Base-by-base conservation (phyloP, 208 protist species). In the Trypanosoma mega region DNA sequence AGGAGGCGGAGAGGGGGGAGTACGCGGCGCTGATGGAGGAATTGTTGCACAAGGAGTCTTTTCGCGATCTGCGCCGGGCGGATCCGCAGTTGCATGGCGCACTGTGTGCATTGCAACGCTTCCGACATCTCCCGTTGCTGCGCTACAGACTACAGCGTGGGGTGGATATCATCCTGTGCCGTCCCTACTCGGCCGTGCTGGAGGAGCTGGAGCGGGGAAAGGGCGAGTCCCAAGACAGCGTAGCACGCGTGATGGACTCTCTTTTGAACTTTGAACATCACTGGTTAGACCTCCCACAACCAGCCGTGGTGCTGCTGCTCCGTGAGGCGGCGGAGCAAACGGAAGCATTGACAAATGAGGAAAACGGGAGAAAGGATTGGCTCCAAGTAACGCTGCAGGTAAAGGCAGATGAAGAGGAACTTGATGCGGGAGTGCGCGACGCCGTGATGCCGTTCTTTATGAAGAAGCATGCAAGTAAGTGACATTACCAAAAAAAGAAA, bases 111-210 rank as follows among this genome's bases (percentile, higher is more conserved):
- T 68, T 87, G 12, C 77, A 87, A 33, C 85, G 85, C 5, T 79
- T 87, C 49, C 59, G 74, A 23, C 78, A 89, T 46, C 70, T 82
- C 18, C 71, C 74, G 1, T 49, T 92, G 52, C 29, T 92, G 56
- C 81, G 85, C n/a, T 58, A 73, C 21, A 65, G 82, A 18, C 58
- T 89, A 37, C 79, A 85, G 21, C 74, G 80, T 6, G 85, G 85
- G 8, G 54, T 66, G 29, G 57, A 55, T 41, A 52, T 89, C 3
- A 64, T 82, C 27, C 11, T 69, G 0, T 63, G 29, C 58, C 63
- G 53, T 44, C 63, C 52, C 11, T 34, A 62, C 7, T 63, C 44
- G n/a, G 26, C 18, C 9, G 26, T 71, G 37, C 1, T 56, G 30
- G 58, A 71, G n/a, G 39, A 57, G 20, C 39, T 74, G 24, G 24